These are phyloP conservation scores for Vitis hybrid DNA, from an alignment of 177 flowering plant genomes.

Conservation along the genomic window DNA sequence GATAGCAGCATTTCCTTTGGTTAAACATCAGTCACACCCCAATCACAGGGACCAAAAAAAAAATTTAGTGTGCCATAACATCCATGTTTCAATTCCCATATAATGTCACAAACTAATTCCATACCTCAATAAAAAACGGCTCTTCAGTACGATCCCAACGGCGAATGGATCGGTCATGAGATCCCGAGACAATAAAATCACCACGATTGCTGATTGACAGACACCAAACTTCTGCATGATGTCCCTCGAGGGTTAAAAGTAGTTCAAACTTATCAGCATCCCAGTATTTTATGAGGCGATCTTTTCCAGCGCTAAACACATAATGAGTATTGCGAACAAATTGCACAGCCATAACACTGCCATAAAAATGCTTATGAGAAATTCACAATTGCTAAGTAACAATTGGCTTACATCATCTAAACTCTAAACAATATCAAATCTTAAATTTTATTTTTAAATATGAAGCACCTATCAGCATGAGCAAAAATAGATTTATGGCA, in stretches of 20 bases:
- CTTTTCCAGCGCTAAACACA: constrained; percentile 92
- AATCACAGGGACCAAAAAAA: background rate
- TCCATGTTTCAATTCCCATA: background rate
- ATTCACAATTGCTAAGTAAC: constrained; percentile 9
- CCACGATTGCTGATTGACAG: constrained; percentile 87
- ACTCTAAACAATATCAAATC: background rate
- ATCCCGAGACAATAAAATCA: constrained; percentile 90
- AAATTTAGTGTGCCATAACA: background rate
- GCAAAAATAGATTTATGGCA: constrained; percentile 97
- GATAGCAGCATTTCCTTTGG: background rate
- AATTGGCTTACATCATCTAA: background rate
- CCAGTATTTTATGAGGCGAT: constrained; percentile 92
- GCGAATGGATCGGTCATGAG: constrained; percentile 90
- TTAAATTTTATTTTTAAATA: background rate
- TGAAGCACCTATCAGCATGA: constrained; percentile 77
- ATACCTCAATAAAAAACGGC: constrained; percentile 91
- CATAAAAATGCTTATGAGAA: constrained; percentile 16
- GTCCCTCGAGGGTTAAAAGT: constrained; percentile 95
- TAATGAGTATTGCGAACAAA: constrained; percentile 93
- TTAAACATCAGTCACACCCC: background rate
- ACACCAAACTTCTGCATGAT: constrained; percentile 88
- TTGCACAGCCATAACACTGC: constrained; percentile 88
- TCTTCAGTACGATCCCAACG: constrained; percentile 99
- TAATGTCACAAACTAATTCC: background rate
- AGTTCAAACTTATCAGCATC: constrained; percentile 98